phyloP scores from a whole-genome alignment of 164 flowering plant genomes.

The Tetrastigma voinierianum region DNA sequence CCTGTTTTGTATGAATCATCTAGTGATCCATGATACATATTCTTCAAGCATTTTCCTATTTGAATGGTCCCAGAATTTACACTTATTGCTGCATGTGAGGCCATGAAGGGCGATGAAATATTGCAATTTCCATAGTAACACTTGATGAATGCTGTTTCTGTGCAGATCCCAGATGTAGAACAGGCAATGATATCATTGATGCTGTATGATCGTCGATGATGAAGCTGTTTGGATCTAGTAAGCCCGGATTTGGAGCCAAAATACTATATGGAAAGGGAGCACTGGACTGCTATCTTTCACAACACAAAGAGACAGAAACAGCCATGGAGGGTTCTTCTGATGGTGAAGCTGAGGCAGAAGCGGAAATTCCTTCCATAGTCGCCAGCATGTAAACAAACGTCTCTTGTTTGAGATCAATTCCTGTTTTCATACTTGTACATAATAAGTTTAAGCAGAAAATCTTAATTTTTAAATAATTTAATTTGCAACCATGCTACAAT shows the following conservation, averaged over 20 bases:
- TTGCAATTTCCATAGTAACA: too few species aligned
- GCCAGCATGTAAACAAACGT: slow-evolving; percentile 67
- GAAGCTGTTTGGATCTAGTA: slow-evolving; percentile 59
- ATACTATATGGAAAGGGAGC: slow-evolving; percentile 85
- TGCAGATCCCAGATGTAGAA: slow-evolving; percentile 85
- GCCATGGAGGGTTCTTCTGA: slow-evolving; percentile 26
- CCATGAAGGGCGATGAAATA: too few species aligned
- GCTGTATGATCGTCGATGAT: slow-evolving; percentile 87
- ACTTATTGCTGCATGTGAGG: too few species aligned
- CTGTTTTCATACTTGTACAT: slow-evolving; percentile 32
- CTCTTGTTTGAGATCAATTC: slow-evolving; percentile 6
- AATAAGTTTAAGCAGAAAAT: slow-evolving; percentile 5
- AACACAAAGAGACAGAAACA: slow-evolving; percentile 32
- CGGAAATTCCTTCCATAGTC: slow-evolving; percentile 57
- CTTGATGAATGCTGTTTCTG: slow-evolving; percentile 1
- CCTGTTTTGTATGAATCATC: neutral
- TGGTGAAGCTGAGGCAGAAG: slow-evolving; percentile 52
- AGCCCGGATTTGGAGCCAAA: slow-evolving; percentile 59
- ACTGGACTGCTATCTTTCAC: slow-evolving; percentile 56
- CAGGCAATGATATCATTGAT: slow-evolving; percentile 75
- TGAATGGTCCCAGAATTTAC: too few species aligned
- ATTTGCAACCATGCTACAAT: too few species aligned
- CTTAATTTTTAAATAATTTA: neutral
- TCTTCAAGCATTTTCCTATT: too few species aligned
- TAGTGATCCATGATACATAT: too few species aligned